These are phyloP conservation scores for Fistulifera pelliculosa DNA, from an alignment of 108 stramenopile species.

Conservation along the genomic window DNA sequence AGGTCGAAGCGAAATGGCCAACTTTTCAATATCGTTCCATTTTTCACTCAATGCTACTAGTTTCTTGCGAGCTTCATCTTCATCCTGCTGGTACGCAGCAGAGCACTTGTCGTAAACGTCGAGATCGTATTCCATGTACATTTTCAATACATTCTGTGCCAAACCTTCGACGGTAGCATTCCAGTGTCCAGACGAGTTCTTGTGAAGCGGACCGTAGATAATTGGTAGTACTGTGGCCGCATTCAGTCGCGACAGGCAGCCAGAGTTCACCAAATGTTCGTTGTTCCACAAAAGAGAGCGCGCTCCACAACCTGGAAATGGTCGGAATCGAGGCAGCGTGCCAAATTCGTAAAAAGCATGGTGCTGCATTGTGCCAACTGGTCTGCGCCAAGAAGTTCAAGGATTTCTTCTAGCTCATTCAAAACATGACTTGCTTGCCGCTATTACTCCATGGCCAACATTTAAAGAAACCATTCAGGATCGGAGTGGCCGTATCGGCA, in stretches of 20 bases:
- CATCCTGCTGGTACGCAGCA: constrained; percentile 71
- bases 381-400: constrained; percentile 88
- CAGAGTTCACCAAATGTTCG: constrained; percentile 90
- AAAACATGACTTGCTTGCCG: constrained; percentile 94
- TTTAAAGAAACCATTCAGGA: constrained; percentile 94
- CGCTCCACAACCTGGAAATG: constrained; percentile 98
- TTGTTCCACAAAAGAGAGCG: constrained; percentile 98
- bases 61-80: constrained; percentile 85
- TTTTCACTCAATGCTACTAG: constrained; percentile 61
- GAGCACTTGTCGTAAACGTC: constrained; percentile 84
- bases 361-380: constrained; percentile 80
- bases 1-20: constrained; percentile 15
- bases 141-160: constrained; percentile 92
- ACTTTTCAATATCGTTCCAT: constrained; percentile 66
- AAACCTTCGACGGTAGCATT: constrained; percentile 97
- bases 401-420: constrained; percentile 96
- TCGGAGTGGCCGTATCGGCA: constrained; percentile 93
- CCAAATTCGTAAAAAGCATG: constrained; percentile 84
- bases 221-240: constrained; percentile 88
- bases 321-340: constrained; percentile 86
- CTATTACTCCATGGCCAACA: constrained; percentile 96
- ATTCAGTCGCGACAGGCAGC: constrained; percentile 74
- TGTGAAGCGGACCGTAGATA: constrained; percentile 91
- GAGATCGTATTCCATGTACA: constrained; percentile 94
- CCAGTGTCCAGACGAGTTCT: constrained; percentile 95